Percentiles rank a stretch among this genome's conserved stretches.
Conservation (phyloP, 257 asterid species). For the Linaria vulgaris region DNA sequence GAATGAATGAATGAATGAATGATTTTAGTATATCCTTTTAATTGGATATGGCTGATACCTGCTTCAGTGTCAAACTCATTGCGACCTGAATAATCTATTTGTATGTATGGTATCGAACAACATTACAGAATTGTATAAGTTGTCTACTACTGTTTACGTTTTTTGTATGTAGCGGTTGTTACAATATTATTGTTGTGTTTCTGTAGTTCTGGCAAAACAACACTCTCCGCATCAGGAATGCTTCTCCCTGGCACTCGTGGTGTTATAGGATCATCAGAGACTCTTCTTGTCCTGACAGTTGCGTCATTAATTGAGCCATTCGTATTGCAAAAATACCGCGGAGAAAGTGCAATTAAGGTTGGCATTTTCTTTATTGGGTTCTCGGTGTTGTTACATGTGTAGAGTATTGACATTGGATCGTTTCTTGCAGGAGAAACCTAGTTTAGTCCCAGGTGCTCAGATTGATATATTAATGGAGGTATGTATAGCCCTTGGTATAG, state of each 20-base stretch:
- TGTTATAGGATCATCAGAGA: conserved; percentile 30
- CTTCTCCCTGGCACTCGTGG: conserved; percentile 43
- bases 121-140: not conserved
- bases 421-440: conserved; percentile 63
- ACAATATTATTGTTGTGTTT: conserved; percentile 14
- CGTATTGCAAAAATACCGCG: conserved; percentile 43
- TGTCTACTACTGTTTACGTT: too few relatives aligned
- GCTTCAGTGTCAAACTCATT: too few relatives aligned
- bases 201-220: conserved; percentile 82
- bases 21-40: too few relatives aligned
- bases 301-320: conserved; percentile 93
- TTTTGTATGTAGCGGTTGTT: too few relatives aligned
- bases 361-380: conserved; percentile 8
- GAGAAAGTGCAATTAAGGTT: conserved; percentile 46
- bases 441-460: conserved; percentile 63
- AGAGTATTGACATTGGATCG: conserved; percentile 1
- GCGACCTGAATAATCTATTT: too few relatives aligned
- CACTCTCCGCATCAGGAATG: conserved; percentile 91
- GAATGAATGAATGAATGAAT: too few relatives aligned
- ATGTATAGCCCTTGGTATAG: conserved; percentile 39
- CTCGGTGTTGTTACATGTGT: conserved; percentile 7
- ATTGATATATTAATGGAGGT: conserved; percentile 86
- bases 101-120: not conserved
- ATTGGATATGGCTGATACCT: too few relatives aligned
- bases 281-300: conserved; percentile 62